phyloP scores from a whole-genome alignment of 352 stramenopile species.

The Nothophytophthora sp. region DNA sequence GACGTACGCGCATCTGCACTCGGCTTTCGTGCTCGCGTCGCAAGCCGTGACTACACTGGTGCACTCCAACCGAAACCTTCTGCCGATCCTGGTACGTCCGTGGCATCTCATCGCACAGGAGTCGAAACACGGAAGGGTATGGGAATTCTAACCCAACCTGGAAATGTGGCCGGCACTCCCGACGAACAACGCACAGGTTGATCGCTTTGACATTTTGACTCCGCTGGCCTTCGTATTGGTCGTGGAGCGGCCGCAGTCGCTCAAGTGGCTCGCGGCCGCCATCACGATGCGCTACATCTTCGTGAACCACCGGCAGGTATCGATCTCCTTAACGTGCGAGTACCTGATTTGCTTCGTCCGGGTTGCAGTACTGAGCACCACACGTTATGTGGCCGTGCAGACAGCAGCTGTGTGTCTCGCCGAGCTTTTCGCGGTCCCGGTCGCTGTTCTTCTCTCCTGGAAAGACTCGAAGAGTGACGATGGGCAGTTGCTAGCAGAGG shows the following conservation, averaged over 20 bases:
- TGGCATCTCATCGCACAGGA: no score
- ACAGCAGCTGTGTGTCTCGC: slow-evolving; percentile 8
- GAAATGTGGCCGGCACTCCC: no score
- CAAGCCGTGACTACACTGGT: slow-evolving; percentile 59
- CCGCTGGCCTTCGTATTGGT: slow-evolving; percentile 62
- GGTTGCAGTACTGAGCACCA: not conserved
- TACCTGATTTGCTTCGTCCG: not conserved
- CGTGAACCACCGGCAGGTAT: slow-evolving; percentile 24
- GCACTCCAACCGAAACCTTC: slow-evolving; percentile 36
- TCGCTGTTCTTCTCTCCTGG: slow-evolving; percentile 17
- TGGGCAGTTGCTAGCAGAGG: slow-evolving; percentile 23
- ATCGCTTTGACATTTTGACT: slow-evolving; percentile 42
- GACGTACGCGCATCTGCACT: slow-evolving; percentile 53
- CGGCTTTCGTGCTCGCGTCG: slow-evolving; percentile 43
- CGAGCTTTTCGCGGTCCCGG: slow-evolving; percentile 22
- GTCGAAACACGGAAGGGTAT: no score
- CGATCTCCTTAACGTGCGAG: not conserved
- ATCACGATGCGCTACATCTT: slow-evolving; percentile 56
- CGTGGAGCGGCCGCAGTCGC: slow-evolving; percentile 42
- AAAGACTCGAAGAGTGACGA: slow-evolving; percentile 17
- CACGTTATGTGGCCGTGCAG: slow-evolving; percentile 5
- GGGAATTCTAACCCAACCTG: no score
- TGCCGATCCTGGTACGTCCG: slow-evolving; percentile 40
- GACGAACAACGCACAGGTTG: slow-evolving; percentile 23
- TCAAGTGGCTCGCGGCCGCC: slow-evolving; percentile 66